Evolutionary conservation across 2,329 filamentous ascomycete species (phyloP), one percentile per base, ranked within the genome.

Genomic region (Zasmidium citrigriseum): DNA sequence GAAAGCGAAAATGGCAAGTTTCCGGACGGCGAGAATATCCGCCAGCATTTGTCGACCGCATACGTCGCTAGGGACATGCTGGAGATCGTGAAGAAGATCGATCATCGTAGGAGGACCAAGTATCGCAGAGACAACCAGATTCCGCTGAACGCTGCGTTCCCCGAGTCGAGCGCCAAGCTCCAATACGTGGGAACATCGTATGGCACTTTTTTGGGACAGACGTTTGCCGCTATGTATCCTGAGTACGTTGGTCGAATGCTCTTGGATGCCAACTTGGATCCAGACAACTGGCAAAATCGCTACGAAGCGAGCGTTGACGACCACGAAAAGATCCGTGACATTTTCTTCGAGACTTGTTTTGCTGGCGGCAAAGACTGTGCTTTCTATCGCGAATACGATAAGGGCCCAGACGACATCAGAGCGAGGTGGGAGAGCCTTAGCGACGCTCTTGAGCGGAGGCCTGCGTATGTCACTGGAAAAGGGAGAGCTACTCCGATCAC

Each of bases 1-100:
- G 67, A 68, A 4, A 61, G 57, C 3, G 62, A 65, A 27, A 64
- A 70, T 34, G 73, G 76, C 25, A 77, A 76, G 62, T 64, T 61
- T 34, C 18, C 34, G 4, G 57, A 63, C 51, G 62, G 62, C 25
- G 60, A 60, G 52, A 64, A 64, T 29, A 14, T 64, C 14, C 51
- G 62, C 23, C 61, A 61, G 44, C 74, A 75, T 60, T 75, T 66
- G 66, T 78, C 60, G 16, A 46, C 56, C 10, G 51, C 52, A n/a
- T 58, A 54, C 11, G 52, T 54, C 16, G 56, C 56, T 14, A 29
- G 46, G 12, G 56, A 58, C 46, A 29, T 58, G 56, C 46, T 54
- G 25, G 51, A 58, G 34, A 58, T 58, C 20, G 56, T 58, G 14
- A 54, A 27, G 22, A 51, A 51, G 34, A 24, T 54, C 16, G 34